A percentile compares a stretch with the other conserved stretches of the same genome.
phyloP scores from a whole-genome alignment of 345 rosid species.

The Euphorbia peplus region DNA sequence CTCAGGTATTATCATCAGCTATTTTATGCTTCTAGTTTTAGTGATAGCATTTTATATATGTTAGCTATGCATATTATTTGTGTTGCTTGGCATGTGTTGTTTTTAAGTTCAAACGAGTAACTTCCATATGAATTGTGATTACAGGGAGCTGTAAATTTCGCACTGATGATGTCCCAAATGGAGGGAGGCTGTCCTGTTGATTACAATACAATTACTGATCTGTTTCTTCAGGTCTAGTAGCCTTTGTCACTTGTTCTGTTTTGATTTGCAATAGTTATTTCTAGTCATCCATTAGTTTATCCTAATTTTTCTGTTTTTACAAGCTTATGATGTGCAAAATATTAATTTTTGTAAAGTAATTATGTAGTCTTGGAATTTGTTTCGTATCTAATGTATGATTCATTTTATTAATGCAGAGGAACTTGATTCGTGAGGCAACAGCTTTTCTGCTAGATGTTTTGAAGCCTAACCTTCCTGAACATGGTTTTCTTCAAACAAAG shows the following conservation, averaged over 20 bases:
- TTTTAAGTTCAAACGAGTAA: not conserved
- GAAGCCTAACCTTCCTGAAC: constrained; percentile 94
- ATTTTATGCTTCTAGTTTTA: not conserved
- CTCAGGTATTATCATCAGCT: constrained; percentile 54
- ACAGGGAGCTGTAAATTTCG: constrained; percentile 98
- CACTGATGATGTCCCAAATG: constrained; percentile 99
- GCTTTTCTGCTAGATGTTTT: constrained; percentile 94
- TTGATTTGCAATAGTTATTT: not conserved
- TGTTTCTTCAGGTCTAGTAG: constrained; percentile 85
- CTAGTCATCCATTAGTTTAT: not conserved
- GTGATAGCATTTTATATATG: not conserved
- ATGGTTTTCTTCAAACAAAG: constrained; percentile 88
- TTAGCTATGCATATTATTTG: not conserved
- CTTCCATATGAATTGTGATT: constrained; percentile 11
- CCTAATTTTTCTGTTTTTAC: not conserved
- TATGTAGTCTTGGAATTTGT: not conserved
- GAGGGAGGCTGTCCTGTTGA: constrained; percentile 99
- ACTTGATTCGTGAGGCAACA: constrained; percentile 95
- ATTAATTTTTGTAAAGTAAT: not conserved
- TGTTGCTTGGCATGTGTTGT: not conserved
- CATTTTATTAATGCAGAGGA: constrained; percentile 51
- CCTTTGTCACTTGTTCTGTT: not conserved
- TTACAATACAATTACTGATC: constrained; percentile 95
- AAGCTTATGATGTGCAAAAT: not conserved
- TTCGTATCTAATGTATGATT: not conserved